Base-by-base conservation (phyloP, 257 asterid species). In the Fraxinus americana region DNA sequence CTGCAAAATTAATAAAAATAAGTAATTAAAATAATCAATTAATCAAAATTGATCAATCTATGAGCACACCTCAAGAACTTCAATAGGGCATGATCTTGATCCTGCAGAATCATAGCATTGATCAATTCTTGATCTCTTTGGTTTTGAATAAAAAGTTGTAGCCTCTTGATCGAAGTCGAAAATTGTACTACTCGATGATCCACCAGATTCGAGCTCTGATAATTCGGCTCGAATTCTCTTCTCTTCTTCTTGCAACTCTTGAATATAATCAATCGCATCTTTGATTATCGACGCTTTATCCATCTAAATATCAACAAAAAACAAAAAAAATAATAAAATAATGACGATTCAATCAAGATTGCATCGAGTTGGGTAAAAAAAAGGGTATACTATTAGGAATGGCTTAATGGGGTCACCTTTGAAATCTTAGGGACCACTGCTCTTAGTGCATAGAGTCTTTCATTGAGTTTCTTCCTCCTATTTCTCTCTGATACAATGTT, bases 261-360 rank as follows among this genome's bases (percentile, higher is more conserved):
- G 84, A 67, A 94, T 92, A 75, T 94, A 88, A 73, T 82, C 92
- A 27, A 94, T 94, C 1, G 98, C 98, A 77, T 94, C 98, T 81
- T 90, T 94, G 41, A 94, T 85, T 3, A 89, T 92, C 10, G 98
- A 94, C 0, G 98, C 98, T 74, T 94, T 94, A 84, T 94, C 98
- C 97, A 94, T 88, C 97, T 94, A 61, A 10, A 50, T 50, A 13
- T 21, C 27, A 23, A 21, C 27, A n/a, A 3, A 30, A 57, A 2
- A 19, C n/a, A n/a, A n/a, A n/a, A n/a, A n/a, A n/a, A n/a, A n/a
- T n/a, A n/a, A n/a, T n/a, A 30, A 30, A 30, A 30, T 30, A 1
- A 75, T 36, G 7, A 21, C 19, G 32, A 54, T 3, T 23, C 41
- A 59, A 77, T 29, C 65, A 17, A n/a, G 4, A 12, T 19, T 52